These are phyloP conservation scores for Bretziella fagacearum DNA, from an alignment of 2,329 filamentous ascomycete species.

Conservation along the genomic window DNA sequence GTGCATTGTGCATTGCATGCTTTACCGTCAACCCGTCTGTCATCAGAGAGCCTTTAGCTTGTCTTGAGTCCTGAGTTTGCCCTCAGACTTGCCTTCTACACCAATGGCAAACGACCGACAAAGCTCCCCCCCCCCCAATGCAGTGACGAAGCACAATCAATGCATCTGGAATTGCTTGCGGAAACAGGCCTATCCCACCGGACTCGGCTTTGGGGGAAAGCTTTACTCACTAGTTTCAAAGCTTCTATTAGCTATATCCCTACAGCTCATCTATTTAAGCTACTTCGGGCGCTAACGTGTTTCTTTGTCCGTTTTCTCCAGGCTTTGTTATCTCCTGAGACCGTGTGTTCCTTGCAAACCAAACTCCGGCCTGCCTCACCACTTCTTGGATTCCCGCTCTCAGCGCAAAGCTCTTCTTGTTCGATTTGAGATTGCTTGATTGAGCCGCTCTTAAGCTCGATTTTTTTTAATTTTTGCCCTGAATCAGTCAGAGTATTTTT, in stretches of 20 bases:
- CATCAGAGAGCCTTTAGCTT: no score
- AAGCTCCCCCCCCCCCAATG: background rate
- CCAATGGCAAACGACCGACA: background rate
- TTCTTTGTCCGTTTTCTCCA: no score
- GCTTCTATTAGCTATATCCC: background rate
- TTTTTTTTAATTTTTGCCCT: background rate
- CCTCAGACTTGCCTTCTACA: background rate
- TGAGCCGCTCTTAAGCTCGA: background rate
- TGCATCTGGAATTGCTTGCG: conserved; percentile 2
- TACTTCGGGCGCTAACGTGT: no score
- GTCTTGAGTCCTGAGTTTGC: background rate
- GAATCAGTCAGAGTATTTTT: background rate
- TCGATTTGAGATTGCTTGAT: background rate
- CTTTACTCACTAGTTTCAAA: background rate
- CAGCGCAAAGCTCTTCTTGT: no score
- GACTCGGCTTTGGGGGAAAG: background rate
- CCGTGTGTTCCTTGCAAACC: no score
- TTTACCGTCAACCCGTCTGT: no score
- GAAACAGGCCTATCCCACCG: background rate
- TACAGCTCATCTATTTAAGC: background rate
- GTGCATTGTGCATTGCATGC: no score
- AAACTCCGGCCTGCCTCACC: no score
- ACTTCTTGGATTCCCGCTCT: no score
- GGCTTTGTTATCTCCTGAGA: no score
- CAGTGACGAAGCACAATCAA: background rate